Conservation (phyloP, 495 filamentous ascomycete genomes). For the Aspergillus ellipticus region DNA sequence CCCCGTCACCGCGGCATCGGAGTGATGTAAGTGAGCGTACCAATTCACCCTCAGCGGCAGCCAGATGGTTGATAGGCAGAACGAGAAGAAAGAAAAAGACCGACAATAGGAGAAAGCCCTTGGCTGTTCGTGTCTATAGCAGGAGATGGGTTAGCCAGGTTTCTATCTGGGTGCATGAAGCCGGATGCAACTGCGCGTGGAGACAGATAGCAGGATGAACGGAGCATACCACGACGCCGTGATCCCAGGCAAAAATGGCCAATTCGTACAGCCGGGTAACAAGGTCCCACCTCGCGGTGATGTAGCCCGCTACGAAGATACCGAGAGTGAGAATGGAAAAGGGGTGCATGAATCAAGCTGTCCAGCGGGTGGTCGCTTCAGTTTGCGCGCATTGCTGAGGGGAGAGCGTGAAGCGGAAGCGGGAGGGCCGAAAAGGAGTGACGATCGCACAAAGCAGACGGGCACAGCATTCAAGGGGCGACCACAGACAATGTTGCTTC, state of each 20-base stretch:
- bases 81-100: conserved; percentile 74
- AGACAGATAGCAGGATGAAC: conserved; percentile 7
- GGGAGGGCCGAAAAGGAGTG: conserved; percentile 6
- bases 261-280: conserved; percentile 94
- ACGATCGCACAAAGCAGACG: neutral
- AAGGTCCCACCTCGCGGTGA: conserved; percentile 96
- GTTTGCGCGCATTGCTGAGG: conserved; percentile 35
- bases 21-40: conserved; percentile 41
- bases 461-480: neutral
- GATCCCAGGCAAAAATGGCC: conserved; percentile 94
- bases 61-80: conserved; percentile 68
- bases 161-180: neutral
- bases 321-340: conserved; percentile 89
- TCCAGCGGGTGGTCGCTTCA: conserved; percentile 27
- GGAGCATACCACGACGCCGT: conserved; percentile 87
- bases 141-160: neutral
- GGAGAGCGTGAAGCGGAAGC: conserved; percentile 3
- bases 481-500: neutral
- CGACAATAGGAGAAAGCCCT: conserved; percentile 71
- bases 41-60: conserved; percentile 61
- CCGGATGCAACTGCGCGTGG: conserved; percentile 4
- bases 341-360: conserved; percentile 80
- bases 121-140: conserved; percentile 60
- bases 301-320: conserved; percentile 99
- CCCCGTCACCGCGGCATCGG: neutral